Evolutionary conservation across 257 asterid species (phyloP), one percentile per base, ranked within the genome.

Genomic region (Eucommia ulmoides): DNA sequence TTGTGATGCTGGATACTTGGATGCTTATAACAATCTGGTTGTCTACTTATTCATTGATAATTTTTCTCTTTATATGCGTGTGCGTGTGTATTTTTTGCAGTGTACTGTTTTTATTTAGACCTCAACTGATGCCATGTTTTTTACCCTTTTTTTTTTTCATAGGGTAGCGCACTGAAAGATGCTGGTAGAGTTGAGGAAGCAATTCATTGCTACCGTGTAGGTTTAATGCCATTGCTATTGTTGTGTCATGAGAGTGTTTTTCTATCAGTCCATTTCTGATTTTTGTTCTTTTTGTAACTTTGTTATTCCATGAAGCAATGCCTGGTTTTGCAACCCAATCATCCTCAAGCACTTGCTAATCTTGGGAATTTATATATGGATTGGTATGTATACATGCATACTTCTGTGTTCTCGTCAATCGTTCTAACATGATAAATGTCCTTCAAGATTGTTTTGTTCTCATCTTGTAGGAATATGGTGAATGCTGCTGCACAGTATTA

Each of bases 141-240:
- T 3, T 35, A 5, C 16, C 16, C 44, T 42, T 8, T 16, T 42
- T 42, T 26, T 49, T 48, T 22, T 59, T 59, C 50, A 33, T 65
- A 91, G 99, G 99, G 99, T 24, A 91, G 83, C 75, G 99, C 94
- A 54, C 71, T 91, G 64, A 91, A 91, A 81, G 99, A 91, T 76
- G 84, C 97, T 56, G 84, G 89, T 48, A 72, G 94, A 79, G 83
- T 86, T 47, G 99, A 91, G 48, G 99, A 91, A 70, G 95, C 97
- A 58, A 86, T 83, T 41, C 85, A 70, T 56, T 91, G 93, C 70
- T 91, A 86, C 56, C 82, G 85, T 33, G 99, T 91, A 68, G 49
- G 94, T 74, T 54, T 11, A 10, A 35, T 35, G 11, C n/a, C n/a
- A n/a, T n/a, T n/a, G n/a, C 5, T 35, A 17, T 9, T 35, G 11